Conservation (phyloP, 1,284 basidiomycete species). For the Cryptococcus hybrid region DNA sequence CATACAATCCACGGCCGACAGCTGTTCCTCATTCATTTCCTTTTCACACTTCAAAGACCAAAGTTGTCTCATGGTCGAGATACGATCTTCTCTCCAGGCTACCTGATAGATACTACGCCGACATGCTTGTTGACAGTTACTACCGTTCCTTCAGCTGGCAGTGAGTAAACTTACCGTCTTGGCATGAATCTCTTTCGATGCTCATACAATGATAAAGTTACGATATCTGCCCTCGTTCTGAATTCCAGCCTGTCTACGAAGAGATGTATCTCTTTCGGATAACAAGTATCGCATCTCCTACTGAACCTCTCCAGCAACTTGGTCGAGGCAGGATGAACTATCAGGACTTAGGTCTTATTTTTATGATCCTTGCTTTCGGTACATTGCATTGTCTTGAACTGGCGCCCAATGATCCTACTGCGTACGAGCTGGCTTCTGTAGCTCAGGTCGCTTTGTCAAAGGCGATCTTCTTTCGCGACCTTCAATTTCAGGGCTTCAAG, state of each 20-base stretch:
- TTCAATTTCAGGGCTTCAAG: constrained; percentile 39
- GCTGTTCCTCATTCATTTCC: not conserved
- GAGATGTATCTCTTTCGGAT: too few relatives aligned
- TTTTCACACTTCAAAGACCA: constrained; percentile 12
- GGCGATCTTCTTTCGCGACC: constrained; percentile 37
- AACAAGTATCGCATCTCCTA: too few relatives aligned
- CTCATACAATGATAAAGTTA: too few relatives aligned
- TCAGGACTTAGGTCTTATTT: constrained; percentile 37
- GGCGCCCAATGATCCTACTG: constrained; percentile 32
- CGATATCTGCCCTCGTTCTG: too few relatives aligned
- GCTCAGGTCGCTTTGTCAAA: constrained; percentile 32
- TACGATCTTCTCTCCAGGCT: constrained; percentile 15
- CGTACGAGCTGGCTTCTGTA: constrained; percentile 30
- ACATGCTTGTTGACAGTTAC: constrained; percentile 28
- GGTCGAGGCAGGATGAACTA: constrained; percentile 7
- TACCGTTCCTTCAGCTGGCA: constrained; percentile 34
- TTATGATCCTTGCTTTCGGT: constrained; percentile 40
- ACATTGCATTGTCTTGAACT: constrained; percentile 39
- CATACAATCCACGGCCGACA: too few relatives aligned
- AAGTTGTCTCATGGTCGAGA: constrained; percentile 1
- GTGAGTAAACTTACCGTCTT: constrained; percentile 12
- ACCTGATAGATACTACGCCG: constrained; percentile 26
- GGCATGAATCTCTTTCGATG: too few relatives aligned
- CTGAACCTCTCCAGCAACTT: too few relatives aligned
- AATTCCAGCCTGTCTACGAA: too few relatives aligned